Conservation (phyloP, 805 yeast genomes). For the Wilhelminamyces savonicus region DNA sequence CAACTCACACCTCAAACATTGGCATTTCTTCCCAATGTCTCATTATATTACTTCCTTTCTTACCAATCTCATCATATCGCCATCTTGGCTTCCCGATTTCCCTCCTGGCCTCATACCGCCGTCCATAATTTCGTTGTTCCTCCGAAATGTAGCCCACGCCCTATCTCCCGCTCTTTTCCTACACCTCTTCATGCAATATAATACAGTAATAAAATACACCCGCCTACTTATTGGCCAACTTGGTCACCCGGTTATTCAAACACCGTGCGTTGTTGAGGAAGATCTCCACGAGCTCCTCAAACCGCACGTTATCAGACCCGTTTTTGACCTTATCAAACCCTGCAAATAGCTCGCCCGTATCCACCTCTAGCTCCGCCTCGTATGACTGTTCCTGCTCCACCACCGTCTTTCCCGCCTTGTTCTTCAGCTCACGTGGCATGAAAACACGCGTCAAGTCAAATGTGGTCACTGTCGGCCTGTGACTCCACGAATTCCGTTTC, state of each 20-base stretch:
- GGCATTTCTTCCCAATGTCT: no score
- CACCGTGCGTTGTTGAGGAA: constrained; percentile 55
- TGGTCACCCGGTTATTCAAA: constrained; percentile 38
- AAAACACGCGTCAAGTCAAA: constrained; percentile 66
- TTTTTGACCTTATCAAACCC: constrained; percentile 35
- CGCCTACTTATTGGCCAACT: constrained; percentile 17
- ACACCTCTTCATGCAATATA: no score
- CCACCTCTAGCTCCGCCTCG: constrained; percentile 39
- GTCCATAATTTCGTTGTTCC: no score
- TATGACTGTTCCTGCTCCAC: constrained; percentile 27
- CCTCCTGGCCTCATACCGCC: no score
- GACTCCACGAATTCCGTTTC: constrained; percentile 66
- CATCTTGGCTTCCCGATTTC: no score
- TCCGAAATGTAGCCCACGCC: no score
- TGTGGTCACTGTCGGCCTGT: constrained; percentile 65
- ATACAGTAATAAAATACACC: no score
- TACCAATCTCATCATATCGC: no score
- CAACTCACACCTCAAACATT: no score
- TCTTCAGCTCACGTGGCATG: constrained; percentile 27
- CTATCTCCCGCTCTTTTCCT: no score
- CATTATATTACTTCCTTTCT: no score
- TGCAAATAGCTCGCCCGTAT: constrained; percentile 30
- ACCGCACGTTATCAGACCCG: constrained; percentile 46
- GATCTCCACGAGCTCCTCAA: constrained; percentile 52
- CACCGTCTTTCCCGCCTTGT: constrained; percentile 30